These are phyloP conservation scores for Ophiostoma himal-ulmi DNA, from an alignment of 2,329 filamentous ascomycete species.

Conservation along the genomic window DNA sequence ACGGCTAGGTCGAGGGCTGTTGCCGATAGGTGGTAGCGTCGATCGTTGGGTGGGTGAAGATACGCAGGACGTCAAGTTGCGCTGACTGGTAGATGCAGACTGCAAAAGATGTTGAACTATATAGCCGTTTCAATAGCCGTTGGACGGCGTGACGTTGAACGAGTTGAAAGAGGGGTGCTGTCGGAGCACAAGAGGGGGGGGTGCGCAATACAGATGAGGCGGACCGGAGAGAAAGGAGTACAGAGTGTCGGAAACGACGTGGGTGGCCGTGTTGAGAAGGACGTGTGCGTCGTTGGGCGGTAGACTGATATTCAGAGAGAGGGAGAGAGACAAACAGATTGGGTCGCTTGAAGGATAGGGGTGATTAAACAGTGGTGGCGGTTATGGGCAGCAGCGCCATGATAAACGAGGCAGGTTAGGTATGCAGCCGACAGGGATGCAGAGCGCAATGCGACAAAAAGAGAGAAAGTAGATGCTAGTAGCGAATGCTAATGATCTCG, in stretches of 20 bases:
- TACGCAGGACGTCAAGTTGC: background rate
- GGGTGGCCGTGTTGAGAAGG: slow-evolving; percentile 5
- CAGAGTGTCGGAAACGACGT: background rate
- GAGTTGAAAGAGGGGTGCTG: background rate
- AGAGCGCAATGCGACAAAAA: background rate
- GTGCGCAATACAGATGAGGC: background rate
- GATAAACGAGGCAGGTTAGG: background rate
- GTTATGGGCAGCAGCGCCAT: slow-evolving; percentile 20
- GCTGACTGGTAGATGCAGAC: background rate
- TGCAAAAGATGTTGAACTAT: background rate
- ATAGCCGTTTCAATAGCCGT: background rate
- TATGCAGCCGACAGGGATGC: background rate
- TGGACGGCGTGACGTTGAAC: background rate
- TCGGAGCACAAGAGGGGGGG: slow-evolving; percentile 3
- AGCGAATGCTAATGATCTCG: background rate
- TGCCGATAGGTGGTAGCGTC: background rate
- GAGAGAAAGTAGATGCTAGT: background rate
- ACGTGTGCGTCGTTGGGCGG: slow-evolving; percentile 9
- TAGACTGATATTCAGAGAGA: background rate
- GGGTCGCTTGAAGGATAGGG: background rate
- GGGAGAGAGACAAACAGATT: slow-evolving; percentile 3
- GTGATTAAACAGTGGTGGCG: slow-evolving; percentile 18
- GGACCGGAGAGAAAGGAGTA: background rate
- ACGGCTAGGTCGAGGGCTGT: background rate
- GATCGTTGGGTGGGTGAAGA: background rate